These are phyloP conservation scores for Prosopis cineraria DNA, from an alignment of 306 rosid genomes.

Conservation along the genomic window DNA sequence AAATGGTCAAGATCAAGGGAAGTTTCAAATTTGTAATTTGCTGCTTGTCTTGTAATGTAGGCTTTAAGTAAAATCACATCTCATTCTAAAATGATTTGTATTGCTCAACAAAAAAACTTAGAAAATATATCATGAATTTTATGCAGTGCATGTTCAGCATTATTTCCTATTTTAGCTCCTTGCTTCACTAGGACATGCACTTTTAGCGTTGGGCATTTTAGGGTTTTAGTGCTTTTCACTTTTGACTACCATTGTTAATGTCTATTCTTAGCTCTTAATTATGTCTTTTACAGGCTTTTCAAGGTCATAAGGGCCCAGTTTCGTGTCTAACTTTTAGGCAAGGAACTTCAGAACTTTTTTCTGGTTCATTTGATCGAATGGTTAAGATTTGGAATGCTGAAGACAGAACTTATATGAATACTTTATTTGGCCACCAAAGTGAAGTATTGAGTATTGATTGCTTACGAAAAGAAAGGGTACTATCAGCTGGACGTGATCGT, in stretches of 20 bases:
- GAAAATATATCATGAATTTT: constrained; percentile 5
- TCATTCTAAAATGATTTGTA: neutral
- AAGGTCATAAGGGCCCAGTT: constrained; percentile 88
- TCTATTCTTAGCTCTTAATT: constrained; percentile 16
- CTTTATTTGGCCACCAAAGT: constrained; percentile 93
- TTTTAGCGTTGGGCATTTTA: neutral
- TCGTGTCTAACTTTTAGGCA: constrained; percentile 90
- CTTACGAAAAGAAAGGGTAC: constrained; percentile 83
- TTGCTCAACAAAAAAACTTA: neutral
- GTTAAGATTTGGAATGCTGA: constrained; percentile 97
- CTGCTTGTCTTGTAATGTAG: neutral
- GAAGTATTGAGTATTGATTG: constrained; percentile 79
- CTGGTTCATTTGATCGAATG: constrained; percentile 94
- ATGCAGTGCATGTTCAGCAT: neutral
- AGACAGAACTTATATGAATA: constrained; percentile 84
- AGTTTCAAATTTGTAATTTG: neutral
- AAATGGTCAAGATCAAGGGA: neutral
- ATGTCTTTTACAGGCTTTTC: constrained; percentile 74
- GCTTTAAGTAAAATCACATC: neutral
- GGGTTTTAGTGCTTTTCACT: neutral
- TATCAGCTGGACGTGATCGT: constrained; percentile 89
- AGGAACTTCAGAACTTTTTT: constrained; percentile 89
- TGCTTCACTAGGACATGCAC: neutral
- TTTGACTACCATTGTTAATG: neutral
- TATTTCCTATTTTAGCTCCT: neutral